A percentile compares a stretch with the other conserved stretches of the same genome.
These are phyloP conservation scores for Paradendryphiella salina DNA, from an alignment of 2,329 filamentous ascomycete genomes.

Conservation along the genomic window DNA sequence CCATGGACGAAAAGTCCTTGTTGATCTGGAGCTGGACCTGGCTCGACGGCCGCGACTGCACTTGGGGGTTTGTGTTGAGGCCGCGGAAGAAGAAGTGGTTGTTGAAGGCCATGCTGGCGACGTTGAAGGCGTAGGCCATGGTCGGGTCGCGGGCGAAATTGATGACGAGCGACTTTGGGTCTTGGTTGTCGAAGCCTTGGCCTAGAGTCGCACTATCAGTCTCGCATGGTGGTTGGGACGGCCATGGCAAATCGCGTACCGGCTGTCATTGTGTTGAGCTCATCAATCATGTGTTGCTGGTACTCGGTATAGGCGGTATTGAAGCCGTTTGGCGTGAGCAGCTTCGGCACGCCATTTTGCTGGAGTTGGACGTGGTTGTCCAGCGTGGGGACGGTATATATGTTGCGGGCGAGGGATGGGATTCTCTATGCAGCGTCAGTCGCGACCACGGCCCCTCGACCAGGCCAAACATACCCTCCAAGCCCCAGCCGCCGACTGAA, in stretches of 20 bases:
- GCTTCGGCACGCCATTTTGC: slow-evolving; percentile 64
- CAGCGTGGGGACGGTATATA: slow-evolving; percentile 56
- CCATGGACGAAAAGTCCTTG: slow-evolving; percentile 76
- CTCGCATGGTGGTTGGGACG: not conserved
- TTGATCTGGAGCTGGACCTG: slow-evolving; percentile 65
- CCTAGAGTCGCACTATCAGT: slow-evolving; percentile 51
- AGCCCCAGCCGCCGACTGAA: slow-evolving; percentile 28
- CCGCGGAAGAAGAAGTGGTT: slow-evolving; percentile 79
- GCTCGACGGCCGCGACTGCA: slow-evolving; percentile 37
- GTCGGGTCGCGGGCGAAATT: slow-evolving; percentile 77
- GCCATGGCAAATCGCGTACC: slow-evolving; percentile 56
- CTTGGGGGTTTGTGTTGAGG: slow-evolving; percentile 45
- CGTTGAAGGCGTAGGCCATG: slow-evolving; percentile 84
- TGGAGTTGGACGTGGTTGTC: slow-evolving; percentile 52
- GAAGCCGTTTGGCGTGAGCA: slow-evolving; percentile 72
- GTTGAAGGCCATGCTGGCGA: slow-evolving; percentile 95
- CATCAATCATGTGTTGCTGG: slow-evolving; percentile 71
- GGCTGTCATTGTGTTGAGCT: slow-evolving; percentile 72
- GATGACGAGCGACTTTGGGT: slow-evolving; percentile 69
- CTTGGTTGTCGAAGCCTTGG: slow-evolving; percentile 64
- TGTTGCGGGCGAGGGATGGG: slow-evolving; percentile 25
- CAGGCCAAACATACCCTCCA: slow-evolving; percentile 27
- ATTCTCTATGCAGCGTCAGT: slow-evolving; percentile 38
- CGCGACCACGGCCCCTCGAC: slow-evolving; percentile 13
- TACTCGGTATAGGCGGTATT: slow-evolving; percentile 81